Evolutionary conservation across 2,329 filamentous ascomycete species (phyloP).

Genomic region (Trichoderma oligosporum): DNA sequence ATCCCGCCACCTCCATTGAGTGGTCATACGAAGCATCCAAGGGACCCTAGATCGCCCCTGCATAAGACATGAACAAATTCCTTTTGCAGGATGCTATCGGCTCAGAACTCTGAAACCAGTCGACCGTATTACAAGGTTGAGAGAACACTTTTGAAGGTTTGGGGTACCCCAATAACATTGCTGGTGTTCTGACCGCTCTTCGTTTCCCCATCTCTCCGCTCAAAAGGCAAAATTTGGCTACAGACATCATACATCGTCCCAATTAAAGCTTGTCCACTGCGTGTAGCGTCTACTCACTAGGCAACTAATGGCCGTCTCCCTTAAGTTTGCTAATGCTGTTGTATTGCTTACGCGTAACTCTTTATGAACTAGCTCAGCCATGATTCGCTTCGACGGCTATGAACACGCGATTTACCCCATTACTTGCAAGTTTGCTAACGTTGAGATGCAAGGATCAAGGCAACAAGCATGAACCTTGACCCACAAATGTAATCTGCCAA

Average conservation of each 20-base stretch:
- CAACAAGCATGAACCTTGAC: not conserved
- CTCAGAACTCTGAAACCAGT: not conserved
- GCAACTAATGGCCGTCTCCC: no score
- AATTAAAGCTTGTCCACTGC: no score
- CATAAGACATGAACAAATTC: slow-evolving; percentile 1
- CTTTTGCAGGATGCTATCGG: not conserved
- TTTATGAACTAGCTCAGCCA: no score
- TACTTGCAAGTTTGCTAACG: not conserved
- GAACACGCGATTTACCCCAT: no score
- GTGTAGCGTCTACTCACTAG: no score
- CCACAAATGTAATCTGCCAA: not conserved
- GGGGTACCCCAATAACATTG: not conserved
- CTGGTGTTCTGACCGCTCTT: not conserved
- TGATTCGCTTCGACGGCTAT: no score
- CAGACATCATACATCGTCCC: no score
- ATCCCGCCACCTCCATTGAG: not conserved
- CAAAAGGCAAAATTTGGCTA: not conserved
- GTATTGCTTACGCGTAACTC: no score
- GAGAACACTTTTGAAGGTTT: not conserved
- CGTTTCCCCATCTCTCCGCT: not conserved
- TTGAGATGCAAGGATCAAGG: not conserved
- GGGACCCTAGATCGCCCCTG: not conserved
- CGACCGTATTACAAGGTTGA: not conserved
- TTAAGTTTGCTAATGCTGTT: no score
- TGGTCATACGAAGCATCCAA: not conserved